phyloP scores from a whole-genome alignment of 768 basidiomycete species.

The Pleurotus djamor region DNA sequence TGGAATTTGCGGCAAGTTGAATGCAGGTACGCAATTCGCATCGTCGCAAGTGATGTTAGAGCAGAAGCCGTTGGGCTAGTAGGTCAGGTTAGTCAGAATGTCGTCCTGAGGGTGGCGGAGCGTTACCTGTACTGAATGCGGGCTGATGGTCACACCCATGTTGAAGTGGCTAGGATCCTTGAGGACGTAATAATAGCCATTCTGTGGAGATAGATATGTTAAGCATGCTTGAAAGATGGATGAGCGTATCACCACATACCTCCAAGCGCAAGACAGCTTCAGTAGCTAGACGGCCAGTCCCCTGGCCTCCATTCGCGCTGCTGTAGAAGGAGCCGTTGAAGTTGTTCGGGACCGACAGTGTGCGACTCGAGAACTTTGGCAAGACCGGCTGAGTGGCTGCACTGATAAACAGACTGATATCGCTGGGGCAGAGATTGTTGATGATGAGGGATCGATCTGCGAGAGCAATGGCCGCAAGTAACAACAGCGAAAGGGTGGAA shows the following conservation, averaged over 20 bases:
- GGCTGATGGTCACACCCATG: slow-evolving; percentile 26
- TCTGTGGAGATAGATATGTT: slow-evolving; percentile 8
- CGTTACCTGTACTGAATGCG: slow-evolving; percentile 16
- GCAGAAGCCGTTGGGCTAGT: slow-evolving; percentile 14
- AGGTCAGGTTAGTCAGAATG: neutral
- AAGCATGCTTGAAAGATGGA: neutral
- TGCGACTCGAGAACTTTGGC: slow-evolving; percentile 6
- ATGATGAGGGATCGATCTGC: slow-evolving; percentile 8
- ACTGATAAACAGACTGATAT: slow-evolving; percentile 17
- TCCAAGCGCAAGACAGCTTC: slow-evolving; percentile 19
- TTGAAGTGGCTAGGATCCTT: slow-evolving; percentile 28
- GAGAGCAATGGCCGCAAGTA: neutral
- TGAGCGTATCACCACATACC: neutral
- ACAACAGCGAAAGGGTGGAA: neutral
- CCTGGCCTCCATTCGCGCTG: slow-evolving; percentile 15
- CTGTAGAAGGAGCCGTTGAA: slow-evolving; percentile 19
- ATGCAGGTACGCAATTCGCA: slow-evolving; percentile 4
- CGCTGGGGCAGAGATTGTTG: slow-evolving; percentile 19
- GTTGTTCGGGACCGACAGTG: slow-evolving; percentile 10
- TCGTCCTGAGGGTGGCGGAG: neutral
- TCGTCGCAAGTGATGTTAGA: neutral
- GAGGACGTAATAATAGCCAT: slow-evolving; percentile 27
- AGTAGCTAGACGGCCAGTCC: slow-evolving; percentile 13
- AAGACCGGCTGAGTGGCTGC: slow-evolving; percentile 13
- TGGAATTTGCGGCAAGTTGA: neutral